phyloP scores from a whole-genome alignment of 495 filamentous ascomycete species.

The Hypoxylon cercidicola region DNA sequence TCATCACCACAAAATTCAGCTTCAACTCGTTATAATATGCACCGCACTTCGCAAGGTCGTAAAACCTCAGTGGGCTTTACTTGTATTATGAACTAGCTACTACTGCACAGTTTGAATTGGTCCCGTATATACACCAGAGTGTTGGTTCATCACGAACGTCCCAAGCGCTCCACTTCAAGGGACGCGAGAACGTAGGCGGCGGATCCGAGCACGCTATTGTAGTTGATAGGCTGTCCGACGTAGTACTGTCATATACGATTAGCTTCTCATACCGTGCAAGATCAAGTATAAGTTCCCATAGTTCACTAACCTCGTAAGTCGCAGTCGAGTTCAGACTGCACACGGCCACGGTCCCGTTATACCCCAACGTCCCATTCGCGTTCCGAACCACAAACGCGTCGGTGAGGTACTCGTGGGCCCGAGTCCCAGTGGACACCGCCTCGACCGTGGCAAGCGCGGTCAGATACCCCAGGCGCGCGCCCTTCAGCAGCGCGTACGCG shows the following conservation, averaged over 20 bases:
- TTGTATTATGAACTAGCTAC: constrained; percentile 6
- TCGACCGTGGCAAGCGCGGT: constrained; percentile 21
- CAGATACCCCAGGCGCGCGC: constrained; percentile 59
- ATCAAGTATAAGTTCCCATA: neutral
- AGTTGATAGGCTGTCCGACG: constrained; percentile 51
- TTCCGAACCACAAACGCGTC: constrained; percentile 56
- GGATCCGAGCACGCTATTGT: constrained; percentile 57
- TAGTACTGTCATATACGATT: constrained; percentile 51
- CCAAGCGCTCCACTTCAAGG: constrained; percentile 51
- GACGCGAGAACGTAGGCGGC: constrained; percentile 56
- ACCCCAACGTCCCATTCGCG: constrained; percentile 52
- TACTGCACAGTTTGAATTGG: neutral
- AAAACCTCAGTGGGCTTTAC: neutral
- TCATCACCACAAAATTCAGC: no score
- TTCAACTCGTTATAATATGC: no score
- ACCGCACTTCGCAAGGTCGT: neutral
- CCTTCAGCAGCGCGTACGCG: constrained; percentile 66
- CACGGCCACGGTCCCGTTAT: constrained; percentile 58
- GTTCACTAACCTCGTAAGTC: constrained; percentile 53
- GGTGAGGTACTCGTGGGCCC: constrained; percentile 54
- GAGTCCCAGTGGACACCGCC: constrained; percentile 44
- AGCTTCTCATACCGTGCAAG: constrained; percentile 1
- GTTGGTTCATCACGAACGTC: neutral
- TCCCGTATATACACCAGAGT: constrained; percentile 5
- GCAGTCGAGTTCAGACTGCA: constrained; percentile 62